Conservation (phyloP, 2,329 filamentous ascomycete genomes). For the Sporothrix curviconia region DNA sequence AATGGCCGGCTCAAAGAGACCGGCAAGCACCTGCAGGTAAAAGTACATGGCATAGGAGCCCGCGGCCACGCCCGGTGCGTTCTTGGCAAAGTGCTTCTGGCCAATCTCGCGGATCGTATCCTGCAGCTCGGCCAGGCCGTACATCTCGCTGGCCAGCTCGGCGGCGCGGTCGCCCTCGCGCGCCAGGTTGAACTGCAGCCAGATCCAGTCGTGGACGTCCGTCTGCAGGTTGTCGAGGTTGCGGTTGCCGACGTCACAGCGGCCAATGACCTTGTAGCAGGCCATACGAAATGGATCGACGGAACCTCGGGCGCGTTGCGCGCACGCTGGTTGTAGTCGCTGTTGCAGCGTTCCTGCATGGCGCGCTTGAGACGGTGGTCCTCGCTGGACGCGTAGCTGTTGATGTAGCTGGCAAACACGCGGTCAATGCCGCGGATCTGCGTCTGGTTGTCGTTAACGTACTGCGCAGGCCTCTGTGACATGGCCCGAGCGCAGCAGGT, state of each 20-base stretch:
- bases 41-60: constrained; percentile 87
- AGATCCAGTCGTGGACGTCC: constrained; percentile 64
- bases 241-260: constrained; percentile 60
- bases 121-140: constrained; percentile 63
- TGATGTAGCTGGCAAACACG: constrained; percentile 81
- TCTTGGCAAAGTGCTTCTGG: constrained; percentile 81
- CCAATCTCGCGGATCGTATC: constrained; percentile 81
- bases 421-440: constrained; percentile 88
- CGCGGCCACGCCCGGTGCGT: constrained; percentile 62
- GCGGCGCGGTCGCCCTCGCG: constrained; percentile 57
- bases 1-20: constrained; percentile 90
- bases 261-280: constrained; percentile 95
- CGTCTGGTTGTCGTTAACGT: constrained; percentile 70
- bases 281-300: constrained; percentile 94
- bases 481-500: constrained; percentile 78
- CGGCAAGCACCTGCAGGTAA: constrained; percentile 81
- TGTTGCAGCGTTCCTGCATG: constrained; percentile 79
- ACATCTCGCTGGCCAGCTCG: constrained; percentile 60
- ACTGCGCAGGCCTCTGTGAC: constrained; percentile 76
- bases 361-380: constrained; percentile 73
- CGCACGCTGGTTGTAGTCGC: constrained; percentile 79
- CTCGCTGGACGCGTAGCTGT: constrained; percentile 68
- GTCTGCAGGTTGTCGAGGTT: constrained; percentile 57
- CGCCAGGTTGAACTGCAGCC: constrained; percentile 65
- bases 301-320: constrained; percentile 77